phyloP scores from a whole-genome alignment of 1,284 basidiomycete species.

The Tranzscheliella williamsii region DNA sequence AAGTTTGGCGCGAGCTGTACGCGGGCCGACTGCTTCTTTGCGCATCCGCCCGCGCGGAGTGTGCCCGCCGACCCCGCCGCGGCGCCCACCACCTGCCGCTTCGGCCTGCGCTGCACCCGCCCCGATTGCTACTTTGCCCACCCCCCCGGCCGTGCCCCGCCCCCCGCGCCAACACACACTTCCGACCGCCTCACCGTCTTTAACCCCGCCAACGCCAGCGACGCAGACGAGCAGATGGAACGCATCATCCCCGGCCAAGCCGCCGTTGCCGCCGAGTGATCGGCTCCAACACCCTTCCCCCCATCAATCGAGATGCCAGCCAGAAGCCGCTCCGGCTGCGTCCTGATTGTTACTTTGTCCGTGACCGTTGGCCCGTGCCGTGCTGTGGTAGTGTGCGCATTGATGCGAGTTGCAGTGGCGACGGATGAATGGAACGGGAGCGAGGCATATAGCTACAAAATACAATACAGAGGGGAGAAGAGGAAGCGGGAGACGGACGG shows the following conservation, averaged over 20 bases:
- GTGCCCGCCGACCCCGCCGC: neutral
- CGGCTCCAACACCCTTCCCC: no score
- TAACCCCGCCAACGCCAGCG: neutral
- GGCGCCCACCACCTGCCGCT: conserved; percentile 15
- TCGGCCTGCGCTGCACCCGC: conserved; percentile 32
- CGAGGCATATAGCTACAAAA: no score
- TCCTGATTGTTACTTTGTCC: no score
- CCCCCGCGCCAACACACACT: neutral
- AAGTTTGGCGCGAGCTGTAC: conserved; percentile 41
- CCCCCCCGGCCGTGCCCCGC: conserved; percentile 5
- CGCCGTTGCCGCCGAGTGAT: neutral
- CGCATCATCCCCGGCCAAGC: conserved; percentile 3
- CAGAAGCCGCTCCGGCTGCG: no score
- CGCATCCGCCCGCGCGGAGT: conserved; percentile 20
- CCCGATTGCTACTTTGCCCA: conserved; percentile 28
- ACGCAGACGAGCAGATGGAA: conserved; percentile 2
- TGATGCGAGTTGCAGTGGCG: no score
- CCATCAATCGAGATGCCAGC: no score
- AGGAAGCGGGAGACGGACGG: no score
- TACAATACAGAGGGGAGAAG: no score
- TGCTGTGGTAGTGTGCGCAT: no score
- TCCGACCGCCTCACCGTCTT: conserved; percentile 4
- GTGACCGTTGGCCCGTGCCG: no score
- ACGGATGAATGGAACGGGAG: no score
- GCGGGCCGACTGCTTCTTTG: conserved; percentile 41